phyloP scores from a whole-genome alignment of 108 stramenopile species.

The Skeletonema grethae region DNA sequence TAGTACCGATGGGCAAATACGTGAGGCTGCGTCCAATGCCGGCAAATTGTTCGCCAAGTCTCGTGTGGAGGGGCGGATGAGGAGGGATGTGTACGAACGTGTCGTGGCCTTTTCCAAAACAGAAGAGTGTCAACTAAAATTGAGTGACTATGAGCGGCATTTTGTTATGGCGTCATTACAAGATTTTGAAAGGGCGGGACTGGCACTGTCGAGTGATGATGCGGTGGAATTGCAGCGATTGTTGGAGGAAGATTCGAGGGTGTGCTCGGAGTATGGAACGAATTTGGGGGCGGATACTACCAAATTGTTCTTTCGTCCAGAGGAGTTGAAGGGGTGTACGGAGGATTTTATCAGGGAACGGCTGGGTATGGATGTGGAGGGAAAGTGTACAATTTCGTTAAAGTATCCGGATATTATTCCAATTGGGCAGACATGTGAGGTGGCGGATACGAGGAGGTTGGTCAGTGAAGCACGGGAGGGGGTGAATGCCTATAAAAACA shows the following conservation, averaged over 20 bases:
- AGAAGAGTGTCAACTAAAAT: background rate
- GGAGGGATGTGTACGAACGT: slow-evolving; percentile 44
- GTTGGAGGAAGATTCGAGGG: slow-evolving; percentile 39
- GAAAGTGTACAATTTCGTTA: slow-evolving; percentile 45
- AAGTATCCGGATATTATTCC: slow-evolving; percentile 62
- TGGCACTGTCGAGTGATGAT: slow-evolving; percentile 38
- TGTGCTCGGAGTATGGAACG: slow-evolving; percentile 32
- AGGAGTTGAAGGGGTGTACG: slow-evolving; percentile 38
- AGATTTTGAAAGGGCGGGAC: slow-evolving; percentile 53
- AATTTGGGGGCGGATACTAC: slow-evolving; percentile 46
- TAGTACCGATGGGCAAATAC: slow-evolving; percentile 27
- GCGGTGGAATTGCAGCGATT: slow-evolving; percentile 22
- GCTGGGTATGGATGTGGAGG: slow-evolving; percentile 32
- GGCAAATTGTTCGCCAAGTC: slow-evolving; percentile 32
- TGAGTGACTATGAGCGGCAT: slow-evolving; percentile 35
- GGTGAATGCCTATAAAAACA: slow-evolving; percentile 42
- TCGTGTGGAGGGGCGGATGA: slow-evolving; percentile 41
- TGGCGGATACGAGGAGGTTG: slow-evolving; percentile 39
- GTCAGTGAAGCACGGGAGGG: slow-evolving; percentile 41
- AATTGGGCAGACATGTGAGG: slow-evolving; percentile 40
- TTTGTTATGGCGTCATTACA: slow-evolving; percentile 35
- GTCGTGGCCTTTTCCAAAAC: slow-evolving; percentile 42
- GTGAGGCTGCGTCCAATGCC: slow-evolving; percentile 45
- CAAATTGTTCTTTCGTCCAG: slow-evolving; percentile 43
- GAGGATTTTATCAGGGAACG: slow-evolving; percentile 50